Evolutionary conservation across 2,329 filamentous ascomycete species (phyloP).

Genomic region (Chaetomiaceae sp.): DNA sequence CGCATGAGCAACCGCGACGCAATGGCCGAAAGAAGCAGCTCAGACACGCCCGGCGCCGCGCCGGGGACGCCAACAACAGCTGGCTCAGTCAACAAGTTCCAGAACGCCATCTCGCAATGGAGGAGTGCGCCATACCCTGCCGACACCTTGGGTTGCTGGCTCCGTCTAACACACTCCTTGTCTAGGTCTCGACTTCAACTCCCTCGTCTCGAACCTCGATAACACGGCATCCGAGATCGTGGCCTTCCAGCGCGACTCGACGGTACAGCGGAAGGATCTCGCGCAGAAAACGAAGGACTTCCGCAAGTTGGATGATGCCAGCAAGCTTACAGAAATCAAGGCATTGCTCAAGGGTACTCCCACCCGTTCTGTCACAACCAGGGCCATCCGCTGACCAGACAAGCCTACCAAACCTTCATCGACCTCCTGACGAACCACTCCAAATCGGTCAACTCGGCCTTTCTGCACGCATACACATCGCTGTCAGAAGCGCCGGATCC

Average conservation of each 20-base stretch:
- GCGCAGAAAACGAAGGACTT: conserved; percentile 99
- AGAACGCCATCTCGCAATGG: conserved; percentile 93
- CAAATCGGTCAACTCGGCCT: conserved; percentile 88
- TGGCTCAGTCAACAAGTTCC: conserved; percentile 80
- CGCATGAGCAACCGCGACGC: conserved; percentile 1
- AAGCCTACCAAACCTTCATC: conserved; percentile 95
- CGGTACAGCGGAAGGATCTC: conserved; percentile 91
- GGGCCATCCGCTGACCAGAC: conserved; percentile 19
- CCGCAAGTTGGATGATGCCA: conserved; percentile 82
- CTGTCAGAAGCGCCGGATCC: conserved; percentile 95
- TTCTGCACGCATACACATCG: conserved; percentile 87
- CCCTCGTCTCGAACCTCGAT: conserved; percentile 79
- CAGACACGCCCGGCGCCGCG: conserved; percentile 17
- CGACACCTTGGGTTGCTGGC: not conserved
- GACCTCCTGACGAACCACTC: conserved; percentile 94
- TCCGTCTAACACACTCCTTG: conserved; percentile 9
- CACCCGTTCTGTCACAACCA: not conserved
- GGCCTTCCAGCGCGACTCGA: conserved; percentile 87
- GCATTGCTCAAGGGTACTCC: conserved; percentile 71
- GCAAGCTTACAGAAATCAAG: conserved; percentile 86
- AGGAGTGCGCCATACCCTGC: conserved; percentile 59
- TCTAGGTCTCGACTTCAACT: conserved; percentile 79
- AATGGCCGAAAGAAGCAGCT: conserved; percentile 24
- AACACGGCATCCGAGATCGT: conserved; percentile 94
- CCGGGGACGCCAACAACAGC: conserved; percentile 9